Conservation (phyloP, 2,329 filamentous ascomycete genomes). For the Sporothrix brasiliensis region DNA sequence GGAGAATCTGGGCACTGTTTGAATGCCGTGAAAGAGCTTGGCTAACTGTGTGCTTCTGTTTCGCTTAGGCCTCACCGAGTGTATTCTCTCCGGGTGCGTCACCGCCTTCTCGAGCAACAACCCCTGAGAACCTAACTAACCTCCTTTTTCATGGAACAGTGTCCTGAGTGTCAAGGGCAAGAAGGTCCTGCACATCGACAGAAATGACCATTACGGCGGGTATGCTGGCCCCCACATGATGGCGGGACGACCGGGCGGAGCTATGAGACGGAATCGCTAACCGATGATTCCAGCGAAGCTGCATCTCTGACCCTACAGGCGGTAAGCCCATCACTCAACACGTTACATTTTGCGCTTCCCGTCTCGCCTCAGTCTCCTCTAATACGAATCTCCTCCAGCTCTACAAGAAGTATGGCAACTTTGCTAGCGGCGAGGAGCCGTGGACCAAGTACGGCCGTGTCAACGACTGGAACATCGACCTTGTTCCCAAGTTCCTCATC, state of each 20-base stretch:
- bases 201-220: conserved; percentile 98
- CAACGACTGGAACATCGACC: conserved; percentile 99
- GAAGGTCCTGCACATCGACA: conserved; percentile 98
- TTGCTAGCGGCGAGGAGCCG: conserved; percentile 75
- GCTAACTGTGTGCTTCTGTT: not conserved
- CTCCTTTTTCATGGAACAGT: conserved; percentile 50
- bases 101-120: not conserved
- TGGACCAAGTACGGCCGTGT: conserved; percentile 97
- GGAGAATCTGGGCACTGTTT: not conserved
- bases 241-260: not conserved
- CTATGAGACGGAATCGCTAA: conserved; percentile 32
- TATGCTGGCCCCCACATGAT: conserved; percentile 51
- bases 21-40: not conserved
- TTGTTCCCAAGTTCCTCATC: conserved; percentile 98
- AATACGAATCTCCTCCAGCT: conserved; percentile 58
- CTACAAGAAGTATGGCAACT: conserved; percentile 96
- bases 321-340: conserved; percentile 53
- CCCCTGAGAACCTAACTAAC: conserved; percentile 9
- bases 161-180: conserved; percentile 98
- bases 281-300: conserved; percentile 67
- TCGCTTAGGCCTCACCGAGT: conserved; percentile 85
- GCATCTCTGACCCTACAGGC: conserved; percentile 96
- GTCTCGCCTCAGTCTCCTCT: not conserved
- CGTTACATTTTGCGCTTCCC: not conserved
- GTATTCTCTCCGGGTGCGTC: conserved; percentile 87